These are phyloP conservation scores for Pichia rugopelliculosa DNA, from an alignment of 805 yeast genomes.

Conservation along the genomic window DNA sequence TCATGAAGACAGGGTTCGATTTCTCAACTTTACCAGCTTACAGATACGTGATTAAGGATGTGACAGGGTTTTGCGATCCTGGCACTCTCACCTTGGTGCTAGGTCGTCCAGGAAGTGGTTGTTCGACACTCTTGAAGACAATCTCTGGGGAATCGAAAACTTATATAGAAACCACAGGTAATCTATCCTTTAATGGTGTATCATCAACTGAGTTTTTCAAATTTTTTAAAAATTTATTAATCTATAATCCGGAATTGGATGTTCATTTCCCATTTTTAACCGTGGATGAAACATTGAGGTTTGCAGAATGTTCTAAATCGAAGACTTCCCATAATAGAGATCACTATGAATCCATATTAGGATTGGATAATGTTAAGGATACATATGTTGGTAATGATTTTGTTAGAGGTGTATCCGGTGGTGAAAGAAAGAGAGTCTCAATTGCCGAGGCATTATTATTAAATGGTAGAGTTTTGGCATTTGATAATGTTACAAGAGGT, in stretches of 20 bases:
- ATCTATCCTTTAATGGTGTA: constrained; percentile 41
- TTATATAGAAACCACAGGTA: constrained; percentile 32
- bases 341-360: constrained; percentile 44
- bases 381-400: constrained; percentile 63
- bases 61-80: constrained; percentile 29
- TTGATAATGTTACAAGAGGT: constrained; percentile 72
- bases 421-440: constrained; percentile 66
- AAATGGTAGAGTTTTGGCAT: constrained; percentile 48
- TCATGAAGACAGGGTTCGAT: constrained; percentile 18
- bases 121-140: constrained; percentile 46
- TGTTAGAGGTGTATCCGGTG: constrained; percentile 68
- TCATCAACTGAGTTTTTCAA: constrained; percentile 40
- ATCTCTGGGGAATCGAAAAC: constrained; percentile 38
- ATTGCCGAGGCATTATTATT: constrained; percentile 56
- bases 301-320: constrained; percentile 49
- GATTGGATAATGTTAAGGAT: constrained; percentile 50
- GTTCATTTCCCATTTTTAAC: constrained; percentile 47
- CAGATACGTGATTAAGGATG: constrained; percentile 17
- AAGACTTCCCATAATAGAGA: constrained; percentile 39
- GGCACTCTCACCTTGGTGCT: constrained; percentile 51
- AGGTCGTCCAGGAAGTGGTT: constrained; percentile 59
- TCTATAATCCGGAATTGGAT: constrained; percentile 51
- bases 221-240: constrained; percentile 37
- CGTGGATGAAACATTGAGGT: constrained; percentile 47
- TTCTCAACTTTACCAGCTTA: constrained; percentile 12